Conservation (phyloP, 352 stramenopile genomes). For the Globisporangium heterothallicum region DNA sequence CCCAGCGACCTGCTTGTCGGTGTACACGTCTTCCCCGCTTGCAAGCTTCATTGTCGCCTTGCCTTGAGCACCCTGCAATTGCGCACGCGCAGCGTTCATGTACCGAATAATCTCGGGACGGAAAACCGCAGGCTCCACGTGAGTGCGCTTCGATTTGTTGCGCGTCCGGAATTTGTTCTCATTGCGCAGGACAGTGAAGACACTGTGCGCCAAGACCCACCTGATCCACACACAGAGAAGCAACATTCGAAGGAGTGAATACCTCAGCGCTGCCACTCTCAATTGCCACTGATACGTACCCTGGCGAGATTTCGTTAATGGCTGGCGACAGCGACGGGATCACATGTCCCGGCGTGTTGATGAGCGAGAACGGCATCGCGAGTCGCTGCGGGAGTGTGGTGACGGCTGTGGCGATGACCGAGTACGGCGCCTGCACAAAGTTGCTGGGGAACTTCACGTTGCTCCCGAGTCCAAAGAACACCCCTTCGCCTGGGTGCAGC, state of each 20-base stretch:
- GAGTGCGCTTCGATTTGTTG: slow-evolving; percentile 67
- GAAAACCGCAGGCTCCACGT: slow-evolving; percentile 60
- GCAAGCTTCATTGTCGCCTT: slow-evolving; percentile 31
- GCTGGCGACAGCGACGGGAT: slow-evolving; percentile 74
- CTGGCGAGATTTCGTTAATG: slow-evolving; percentile 82
- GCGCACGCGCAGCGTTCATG: slow-evolving; percentile 61
- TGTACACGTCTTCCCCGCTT: slow-evolving; percentile 63
- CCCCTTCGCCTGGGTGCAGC: slow-evolving; percentile 88
- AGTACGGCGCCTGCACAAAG: slow-evolving; percentile 89
- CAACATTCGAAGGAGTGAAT: neutral
- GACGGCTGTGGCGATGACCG: slow-evolving; percentile 92
- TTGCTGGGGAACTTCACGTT: slow-evolving; percentile 95
- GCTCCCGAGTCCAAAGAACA: slow-evolving; percentile 93
- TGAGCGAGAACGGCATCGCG: slow-evolving; percentile 74
- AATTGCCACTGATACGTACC: slow-evolving; percentile 19
- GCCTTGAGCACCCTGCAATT: slow-evolving; percentile 28
- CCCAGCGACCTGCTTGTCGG: slow-evolving; percentile 57
- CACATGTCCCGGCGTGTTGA: slow-evolving; percentile 70
- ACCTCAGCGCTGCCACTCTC: too few species aligned
- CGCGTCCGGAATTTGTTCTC: slow-evolving; percentile 84
- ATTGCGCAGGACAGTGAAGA: slow-evolving; percentile 90
- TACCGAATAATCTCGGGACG: slow-evolving; percentile 66
- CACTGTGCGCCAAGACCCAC: slow-evolving; percentile 88
- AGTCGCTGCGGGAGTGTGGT: slow-evolving; percentile 85
- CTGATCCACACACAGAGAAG: slow-evolving; percentile 31